Conservation (phyloP, 176 grass and related monocot species). For the bread wheat (Triticum aestivum) region IWGSC_CS_RefSeq_v2.1 NC_057802.1:27536182-27536681, state of each 20-base stretch:
- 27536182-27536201: constrained; percentile 28
- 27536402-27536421: not conserved
- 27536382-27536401: constrained; percentile 16
- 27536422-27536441: not conserved
- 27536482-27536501: too few species aligned
- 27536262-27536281: not conserved
- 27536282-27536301: constrained; percentile 11
- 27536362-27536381: not conserved
- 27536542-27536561: not conserved
- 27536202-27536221: constrained; percentile 24
- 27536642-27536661: not conserved
- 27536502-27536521: too few species aligned
- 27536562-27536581: not conserved
- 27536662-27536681: not conserved
- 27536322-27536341: constrained; percentile 12
- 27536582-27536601: not conserved
- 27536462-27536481: too few species aligned
- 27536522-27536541: too few species aligned
- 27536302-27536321: constrained; percentile 25
- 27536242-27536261: constrained; percentile 17
- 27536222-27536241: constrained; percentile 41
- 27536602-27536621: not conserved
- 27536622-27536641: not conserved
- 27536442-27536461: too few species aligned
- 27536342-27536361: constrained; percentile 10